Evolutionary conservation across 495 filamentous ascomycete genomes (phyloP).

Genomic region (Durotheca rogersii): DNA sequence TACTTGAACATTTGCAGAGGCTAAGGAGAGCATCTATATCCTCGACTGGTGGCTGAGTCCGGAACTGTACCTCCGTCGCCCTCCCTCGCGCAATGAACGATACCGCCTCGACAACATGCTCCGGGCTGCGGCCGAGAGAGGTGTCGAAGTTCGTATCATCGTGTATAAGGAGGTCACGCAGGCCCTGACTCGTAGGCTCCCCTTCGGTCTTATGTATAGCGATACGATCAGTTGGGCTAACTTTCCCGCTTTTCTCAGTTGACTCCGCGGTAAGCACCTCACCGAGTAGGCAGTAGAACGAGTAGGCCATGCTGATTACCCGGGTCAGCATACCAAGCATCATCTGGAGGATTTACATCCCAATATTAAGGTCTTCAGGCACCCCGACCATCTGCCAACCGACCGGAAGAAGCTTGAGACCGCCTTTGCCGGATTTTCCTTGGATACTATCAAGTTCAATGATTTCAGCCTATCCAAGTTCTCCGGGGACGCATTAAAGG

Average conservation of each 20-base stretch:
- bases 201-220: neutral
- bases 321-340: conserved; percentile 73
- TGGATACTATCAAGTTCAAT: conserved; percentile 50
- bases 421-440: conserved; percentile 49
- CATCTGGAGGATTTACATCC: conserved; percentile 73
- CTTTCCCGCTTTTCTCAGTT: conserved; percentile 49
- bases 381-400: conserved; percentile 86
- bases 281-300: neutral
- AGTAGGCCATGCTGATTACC: conserved; percentile 10
- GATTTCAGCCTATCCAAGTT: conserved; percentile 55
- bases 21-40: conserved; percentile 85
- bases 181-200: conserved; percentile 75
- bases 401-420: conserved; percentile 29
- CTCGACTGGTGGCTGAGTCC: conserved; percentile 93
- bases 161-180: conserved; percentile 95
- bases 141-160: conserved; percentile 84
- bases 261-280: conserved; percentile 54
- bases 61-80: conserved; percentile 85
- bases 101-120: conserved; percentile 92
- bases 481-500: conserved; percentile 66
- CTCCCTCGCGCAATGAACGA: conserved; percentile 75
- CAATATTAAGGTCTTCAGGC: conserved; percentile 89
- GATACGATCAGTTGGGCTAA: neutral
- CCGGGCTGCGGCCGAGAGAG: conserved; percentile 79
- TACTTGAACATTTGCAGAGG: no score